These are phyloP conservation scores for Coffea eugenioides DNA, from an alignment of 257 asterid species.

Conservation along the genomic window DNA sequence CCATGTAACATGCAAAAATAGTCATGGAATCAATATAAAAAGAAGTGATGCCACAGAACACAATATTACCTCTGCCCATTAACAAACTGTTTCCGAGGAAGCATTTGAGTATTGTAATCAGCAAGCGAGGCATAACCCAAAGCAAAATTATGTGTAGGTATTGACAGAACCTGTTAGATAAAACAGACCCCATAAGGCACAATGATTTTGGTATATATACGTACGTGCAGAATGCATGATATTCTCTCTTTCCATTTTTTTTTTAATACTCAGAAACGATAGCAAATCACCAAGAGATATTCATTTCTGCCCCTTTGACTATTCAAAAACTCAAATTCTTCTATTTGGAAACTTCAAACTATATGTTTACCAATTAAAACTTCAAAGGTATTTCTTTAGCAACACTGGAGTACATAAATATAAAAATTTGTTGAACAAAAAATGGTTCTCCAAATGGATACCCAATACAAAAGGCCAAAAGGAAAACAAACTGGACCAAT, in stretches of 20 bases:
- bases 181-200: background rate
- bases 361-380: background rate
- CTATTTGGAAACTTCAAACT: background rate
- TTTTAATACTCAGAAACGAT: background rate
- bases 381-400: background rate
- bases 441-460: background rate
- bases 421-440: background rate
- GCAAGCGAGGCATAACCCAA: slow-evolving; percentile 74
- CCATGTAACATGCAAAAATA: background rate
- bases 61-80: slow-evolving; percentile 75
- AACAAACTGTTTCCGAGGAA: slow-evolving; percentile 53
- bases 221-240: background rate
- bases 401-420: background rate
- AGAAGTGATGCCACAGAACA: background rate
- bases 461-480: background rate
- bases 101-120: slow-evolving; percentile 89
- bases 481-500: background rate
- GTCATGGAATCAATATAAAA: background rate
- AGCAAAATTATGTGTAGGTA: slow-evolving; percentile 59
- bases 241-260: too few species aligned
- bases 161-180: slow-evolving; percentile 71
- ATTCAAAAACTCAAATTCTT: background rate
- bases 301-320: background rate
- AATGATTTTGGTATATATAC: background rate
- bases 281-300: background rate